Evolutionary conservation across 1,284 basidiomycete species (phyloP).

Genomic region (Puccinia horiana): DNA sequence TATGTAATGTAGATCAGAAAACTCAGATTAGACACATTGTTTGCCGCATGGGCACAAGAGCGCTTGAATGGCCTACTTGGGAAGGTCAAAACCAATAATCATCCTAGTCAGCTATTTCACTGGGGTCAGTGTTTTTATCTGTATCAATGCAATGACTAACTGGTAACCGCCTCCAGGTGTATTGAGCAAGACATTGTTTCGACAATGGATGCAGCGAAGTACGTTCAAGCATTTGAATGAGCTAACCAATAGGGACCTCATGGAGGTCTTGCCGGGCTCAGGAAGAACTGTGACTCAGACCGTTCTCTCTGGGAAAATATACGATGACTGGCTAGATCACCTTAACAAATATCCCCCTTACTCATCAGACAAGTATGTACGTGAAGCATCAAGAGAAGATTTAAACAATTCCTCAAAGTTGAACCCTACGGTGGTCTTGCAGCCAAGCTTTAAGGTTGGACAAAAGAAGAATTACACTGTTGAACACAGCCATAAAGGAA

Average conservation of each 20-base stretch:
- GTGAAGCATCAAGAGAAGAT: neutral
- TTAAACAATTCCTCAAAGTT: neutral
- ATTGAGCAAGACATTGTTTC: slow-evolving; percentile 8
- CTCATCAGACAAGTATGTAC: neutral
- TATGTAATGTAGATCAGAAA: no score
- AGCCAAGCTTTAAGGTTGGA: neutral
- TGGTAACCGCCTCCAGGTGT: neutral
- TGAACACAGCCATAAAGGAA: neutral
- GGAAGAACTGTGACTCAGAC: neutral
- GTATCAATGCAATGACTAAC: neutral
- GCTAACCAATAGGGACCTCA: neutral
- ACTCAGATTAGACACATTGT: no score
- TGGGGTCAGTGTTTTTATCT: neutral
- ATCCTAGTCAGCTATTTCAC: neutral
- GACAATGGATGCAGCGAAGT: slow-evolving; percentile 2
- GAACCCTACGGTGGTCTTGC: neutral
- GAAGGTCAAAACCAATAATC: neutral
- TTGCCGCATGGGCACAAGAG: slow-evolving; percentile 22
- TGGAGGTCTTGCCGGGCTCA: neutral
- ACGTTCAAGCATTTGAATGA: neutral
- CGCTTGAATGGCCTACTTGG: slow-evolving; percentile 24
- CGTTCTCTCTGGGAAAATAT: neutral
- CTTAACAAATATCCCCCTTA: neutral
- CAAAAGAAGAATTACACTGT: slow-evolving; percentile 8
- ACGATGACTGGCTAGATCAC: neutral